Conservation (phyloP, 345 rosid genomes). For the Rhodomyrtus tomentosa region DNA sequence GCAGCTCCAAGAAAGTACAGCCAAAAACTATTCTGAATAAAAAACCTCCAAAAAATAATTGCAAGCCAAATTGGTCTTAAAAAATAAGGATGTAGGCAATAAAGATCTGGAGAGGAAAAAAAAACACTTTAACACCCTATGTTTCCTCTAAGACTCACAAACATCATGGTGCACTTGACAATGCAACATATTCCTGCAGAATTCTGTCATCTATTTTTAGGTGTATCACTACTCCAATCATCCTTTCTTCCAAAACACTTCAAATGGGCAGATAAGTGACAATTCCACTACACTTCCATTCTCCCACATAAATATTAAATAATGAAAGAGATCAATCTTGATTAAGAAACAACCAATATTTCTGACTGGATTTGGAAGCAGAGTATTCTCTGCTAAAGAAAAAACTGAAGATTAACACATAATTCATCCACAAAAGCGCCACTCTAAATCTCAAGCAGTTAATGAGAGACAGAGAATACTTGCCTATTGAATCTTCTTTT, state of each 20-base stretch:
- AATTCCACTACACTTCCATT: not conserved
- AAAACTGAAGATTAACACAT: not conserved
- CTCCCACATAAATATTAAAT: not conserved
- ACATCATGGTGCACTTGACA: not conserved
- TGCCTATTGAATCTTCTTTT: slow-evolving; percentile 66
- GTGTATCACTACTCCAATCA: not conserved
- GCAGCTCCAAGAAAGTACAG: not conserved
- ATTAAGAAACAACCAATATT: not conserved
- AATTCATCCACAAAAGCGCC: not conserved
- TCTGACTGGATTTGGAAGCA: not conserved
- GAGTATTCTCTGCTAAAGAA: not conserved
- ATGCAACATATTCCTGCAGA: not conserved
- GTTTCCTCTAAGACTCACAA: not conserved
- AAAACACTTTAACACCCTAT: not conserved
- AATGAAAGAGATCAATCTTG: not conserved
- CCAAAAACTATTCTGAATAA: not conserved
- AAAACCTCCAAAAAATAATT: not conserved
- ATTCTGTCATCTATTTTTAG: not conserved
- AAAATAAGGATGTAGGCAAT: not conserved
- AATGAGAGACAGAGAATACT: slow-evolving; percentile 3
- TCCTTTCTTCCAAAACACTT: not conserved
- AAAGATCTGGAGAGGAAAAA: not conserved
- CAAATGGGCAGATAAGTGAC: not conserved
- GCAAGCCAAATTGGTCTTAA: not conserved
- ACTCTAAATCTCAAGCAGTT: not conserved